Percentiles rank a stretch among this genome's conserved stretches.
These are phyloP conservation scores for Tolypocladium pustulatum DNA, from an alignment of 2,329 filamentous ascomycete genomes.

Conservation along the genomic window DNA sequence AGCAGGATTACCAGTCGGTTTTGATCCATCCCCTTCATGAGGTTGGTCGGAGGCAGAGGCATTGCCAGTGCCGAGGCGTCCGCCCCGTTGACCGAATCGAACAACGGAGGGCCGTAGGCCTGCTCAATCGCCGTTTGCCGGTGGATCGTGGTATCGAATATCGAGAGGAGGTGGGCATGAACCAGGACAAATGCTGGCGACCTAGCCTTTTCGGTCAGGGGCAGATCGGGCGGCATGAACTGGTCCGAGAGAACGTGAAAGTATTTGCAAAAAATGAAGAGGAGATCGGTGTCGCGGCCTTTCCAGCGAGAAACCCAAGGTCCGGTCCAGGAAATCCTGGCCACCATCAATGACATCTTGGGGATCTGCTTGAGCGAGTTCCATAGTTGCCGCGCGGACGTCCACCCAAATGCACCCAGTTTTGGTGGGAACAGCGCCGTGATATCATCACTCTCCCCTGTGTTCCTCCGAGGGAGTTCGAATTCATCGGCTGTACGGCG, in stretches of 20 bases:
- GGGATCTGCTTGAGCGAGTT: slow-evolving; percentile 55
- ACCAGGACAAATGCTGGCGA: slow-evolving; percentile 72
- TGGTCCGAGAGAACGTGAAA: slow-evolving; percentile 72
- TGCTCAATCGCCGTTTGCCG: slow-evolving; percentile 50
- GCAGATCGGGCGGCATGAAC: slow-evolving; percentile 48
- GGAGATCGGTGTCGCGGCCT: slow-evolving; percentile 77
- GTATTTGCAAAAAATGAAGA: slow-evolving; percentile 86
- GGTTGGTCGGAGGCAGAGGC: slow-evolving; percentile 55
- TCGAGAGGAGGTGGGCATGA: slow-evolving; percentile 69
- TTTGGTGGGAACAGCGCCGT: slow-evolving; percentile 58
- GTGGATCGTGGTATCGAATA: slow-evolving; percentile 76
- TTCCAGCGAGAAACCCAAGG: slow-evolving; percentile 80
- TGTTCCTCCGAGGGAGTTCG: slow-evolving; percentile 46
- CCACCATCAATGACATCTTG: slow-evolving; percentile 54
- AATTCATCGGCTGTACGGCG: slow-evolving; percentile 63
- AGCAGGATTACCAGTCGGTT: slow-evolving; percentile 76
- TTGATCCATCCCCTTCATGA: slow-evolving; percentile 74
- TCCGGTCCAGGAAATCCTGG: slow-evolving; percentile 73
- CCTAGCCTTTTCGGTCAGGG: slow-evolving; percentile 45
- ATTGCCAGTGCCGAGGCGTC: slow-evolving; percentile 59
- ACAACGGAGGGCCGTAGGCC: slow-evolving; percentile 27
- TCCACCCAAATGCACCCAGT: slow-evolving; percentile 48
- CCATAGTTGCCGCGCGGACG: slow-evolving; percentile 36
- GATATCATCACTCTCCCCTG: slow-evolving; percentile 52
- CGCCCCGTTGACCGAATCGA: slow-evolving; percentile 37